Evolutionary conservation across 106 monocot genomes (phyloP).

Genomic region (Dendrobium nobile): DNA sequence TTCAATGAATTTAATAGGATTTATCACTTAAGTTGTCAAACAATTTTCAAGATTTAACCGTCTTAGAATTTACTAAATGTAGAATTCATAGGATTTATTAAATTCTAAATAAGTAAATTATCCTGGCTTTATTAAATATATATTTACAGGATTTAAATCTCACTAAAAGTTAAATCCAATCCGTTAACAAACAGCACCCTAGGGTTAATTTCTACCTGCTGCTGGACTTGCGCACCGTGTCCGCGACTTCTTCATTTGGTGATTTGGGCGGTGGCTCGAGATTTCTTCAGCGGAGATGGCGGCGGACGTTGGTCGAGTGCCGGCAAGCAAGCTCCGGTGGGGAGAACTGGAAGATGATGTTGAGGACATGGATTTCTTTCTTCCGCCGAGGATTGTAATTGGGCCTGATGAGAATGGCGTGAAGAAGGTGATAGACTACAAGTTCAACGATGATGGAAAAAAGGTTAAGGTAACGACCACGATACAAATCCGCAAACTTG

Average conservation of each 20-base stretch:
- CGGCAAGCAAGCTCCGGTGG: slow-evolving; percentile 55
- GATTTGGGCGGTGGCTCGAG: not conserved
- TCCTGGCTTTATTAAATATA: too few relatives aligned
- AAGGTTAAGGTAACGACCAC: slow-evolving; percentile 79
- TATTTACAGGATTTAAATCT: too few relatives aligned
- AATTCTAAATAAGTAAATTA: too few relatives aligned
- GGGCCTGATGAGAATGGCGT: slow-evolving; percentile 84
- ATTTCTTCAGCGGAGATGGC: slow-evolving; percentile 9
- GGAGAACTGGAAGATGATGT: slow-evolving; percentile 79
- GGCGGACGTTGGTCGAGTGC: slow-evolving; percentile 16
- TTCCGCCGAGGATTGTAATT: slow-evolving; percentile 66
- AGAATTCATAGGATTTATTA: too few relatives aligned
- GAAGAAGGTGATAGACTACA: slow-evolving; percentile 66
- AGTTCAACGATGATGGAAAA: slow-evolving; percentile 68
- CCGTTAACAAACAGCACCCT: not conserved
- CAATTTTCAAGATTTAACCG: too few relatives aligned
- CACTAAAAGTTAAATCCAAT: too few relatives aligned
- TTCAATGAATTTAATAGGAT: too few relatives aligned
- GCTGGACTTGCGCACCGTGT: not conserved
- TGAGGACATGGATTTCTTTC: slow-evolving; percentile 52
- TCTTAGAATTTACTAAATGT: too few relatives aligned
- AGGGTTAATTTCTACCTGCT: not conserved
- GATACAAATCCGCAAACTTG: slow-evolving; percentile 59
- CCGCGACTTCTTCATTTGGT: not conserved
- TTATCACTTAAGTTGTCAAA: too few relatives aligned